Percentiles rank a stretch among this genome's conserved stretches.
Evolutionary conservation across 768 basidiomycete genomes (phyloP).

Genomic region (Boletus coccyginus): DNA sequence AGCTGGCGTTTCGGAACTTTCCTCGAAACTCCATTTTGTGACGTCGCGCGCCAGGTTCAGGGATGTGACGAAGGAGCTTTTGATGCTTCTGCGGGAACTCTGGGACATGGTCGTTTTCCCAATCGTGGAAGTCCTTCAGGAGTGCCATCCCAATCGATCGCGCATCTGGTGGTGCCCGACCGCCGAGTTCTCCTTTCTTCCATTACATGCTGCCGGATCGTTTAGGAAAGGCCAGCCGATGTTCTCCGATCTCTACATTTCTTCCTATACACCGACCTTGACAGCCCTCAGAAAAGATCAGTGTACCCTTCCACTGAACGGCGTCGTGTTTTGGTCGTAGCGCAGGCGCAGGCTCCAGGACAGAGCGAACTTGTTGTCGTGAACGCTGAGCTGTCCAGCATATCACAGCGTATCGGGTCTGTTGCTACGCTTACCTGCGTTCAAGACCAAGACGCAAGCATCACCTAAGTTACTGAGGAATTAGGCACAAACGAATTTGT

Average conservation of each 20-base stretch:
- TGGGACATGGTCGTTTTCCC: slow-evolving; percentile 20
- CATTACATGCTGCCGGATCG: background rate
- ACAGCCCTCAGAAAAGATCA: background rate
- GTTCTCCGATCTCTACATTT: background rate
- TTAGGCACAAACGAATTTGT: background rate
- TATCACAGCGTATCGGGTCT: background rate
- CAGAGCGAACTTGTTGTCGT: background rate
- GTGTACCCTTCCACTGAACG: background rate
- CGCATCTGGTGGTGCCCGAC: slow-evolving; percentile 16
- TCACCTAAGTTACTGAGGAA: background rate
- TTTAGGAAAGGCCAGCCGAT: background rate
- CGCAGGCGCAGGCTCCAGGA: background rate
- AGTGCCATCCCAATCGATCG: background rate
- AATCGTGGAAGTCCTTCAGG: slow-evolving; percentile 1
- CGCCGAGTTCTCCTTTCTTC: slow-evolving; percentile 1
- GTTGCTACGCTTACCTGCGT: background rate
- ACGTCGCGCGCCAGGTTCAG: background rate
- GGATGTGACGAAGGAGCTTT: background rate
- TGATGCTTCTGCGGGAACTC: slow-evolving; percentile 6
- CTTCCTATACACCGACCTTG: slow-evolving; percentile 8
- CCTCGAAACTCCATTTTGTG: background rate
- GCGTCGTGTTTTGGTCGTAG: slow-evolving; percentile 4
- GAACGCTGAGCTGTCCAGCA: background rate
- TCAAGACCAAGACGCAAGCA: background rate
- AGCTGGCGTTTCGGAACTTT: background rate